Evolutionary conservation across 148 eudicot species (phyloP), one percentile per base, ranked within the genome.

Genomic region (Diospyros kaki): DNA sequence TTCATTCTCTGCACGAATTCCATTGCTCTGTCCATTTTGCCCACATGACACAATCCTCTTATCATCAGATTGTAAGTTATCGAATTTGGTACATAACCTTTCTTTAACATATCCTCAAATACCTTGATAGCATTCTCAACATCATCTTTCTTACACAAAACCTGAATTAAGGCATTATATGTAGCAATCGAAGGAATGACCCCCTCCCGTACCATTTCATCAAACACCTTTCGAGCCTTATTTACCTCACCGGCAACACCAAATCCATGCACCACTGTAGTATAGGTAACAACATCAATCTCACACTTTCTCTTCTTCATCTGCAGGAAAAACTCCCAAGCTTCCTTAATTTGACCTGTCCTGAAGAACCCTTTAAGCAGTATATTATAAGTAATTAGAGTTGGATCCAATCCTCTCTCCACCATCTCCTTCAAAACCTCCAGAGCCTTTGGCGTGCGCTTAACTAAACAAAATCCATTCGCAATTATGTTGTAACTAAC

Each of bases 391-490:
- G 85, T 95, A 50, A 68, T 80, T 74, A 92, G 77, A 13, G 76
- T 88, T 15, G 97, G 97, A 3, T 68, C 68, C 45, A 90, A 63
- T 6, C 97, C 96, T 69, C 83, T 87, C 77, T 89, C 88, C n/a
- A 92, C 91, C 96, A 95, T 95, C 83, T 88, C 96, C 86, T 81
- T 90, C 88, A 95, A 81, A 45, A 95, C 84, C 69, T 88, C 92
- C 89, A 90, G 79, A 4, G 94, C 96, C 76, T 78, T 87, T 1
- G 86, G 84, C 11, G 82, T 88, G 68, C 88, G 78, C 86, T 86
- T 90, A 81, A 92, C 62, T 73, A 90, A 81, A 81, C 98, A 94
- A 87, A 87, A 94, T 66, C 97, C 98, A 82, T 92, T 94, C 1
- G 92, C 98, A 75, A 95, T 80, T 6, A 87, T 82, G 73, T 90